phyloP scores from a whole-genome alignment of 1,284 basidiomycete genomes.

The Apiotrichum akiyoshidainum region DNA sequence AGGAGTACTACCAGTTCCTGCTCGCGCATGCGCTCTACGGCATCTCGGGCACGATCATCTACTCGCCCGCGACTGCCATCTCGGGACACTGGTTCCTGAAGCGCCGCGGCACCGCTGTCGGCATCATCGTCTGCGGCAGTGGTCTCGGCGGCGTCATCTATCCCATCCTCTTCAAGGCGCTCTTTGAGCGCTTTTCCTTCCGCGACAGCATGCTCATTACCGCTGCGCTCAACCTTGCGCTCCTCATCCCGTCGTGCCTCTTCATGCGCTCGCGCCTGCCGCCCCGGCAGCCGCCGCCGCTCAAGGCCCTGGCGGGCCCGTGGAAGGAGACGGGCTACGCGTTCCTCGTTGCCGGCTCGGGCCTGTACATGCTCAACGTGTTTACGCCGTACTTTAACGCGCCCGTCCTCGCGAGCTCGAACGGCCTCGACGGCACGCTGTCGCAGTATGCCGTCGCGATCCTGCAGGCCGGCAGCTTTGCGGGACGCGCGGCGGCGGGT shows the following conservation, averaged over 20 bases:
- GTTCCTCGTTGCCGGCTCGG: slow-evolving; percentile 33
- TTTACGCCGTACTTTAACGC: slow-evolving; percentile 41
- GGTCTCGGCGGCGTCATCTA: slow-evolving; percentile 47
- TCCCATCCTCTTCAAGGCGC: slow-evolving; percentile 39
- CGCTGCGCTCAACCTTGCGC: slow-evolving; percentile 22
- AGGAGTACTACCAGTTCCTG: slow-evolving; percentile 47
- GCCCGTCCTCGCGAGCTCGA: slow-evolving; percentile 18
- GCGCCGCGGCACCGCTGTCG: slow-evolving; percentile 41
- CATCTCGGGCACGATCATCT: slow-evolving; percentile 36
- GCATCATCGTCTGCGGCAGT: slow-evolving; percentile 44
- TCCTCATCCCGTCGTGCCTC: slow-evolving; percentile 27
- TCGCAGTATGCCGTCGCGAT: slow-evolving; percentile 25
- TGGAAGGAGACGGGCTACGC: slow-evolving; percentile 35
- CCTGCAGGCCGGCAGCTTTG: slow-evolving; percentile 28
- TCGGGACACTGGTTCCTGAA: slow-evolving; percentile 47
- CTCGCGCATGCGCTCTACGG: slow-evolving; percentile 44
- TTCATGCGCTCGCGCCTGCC: slow-evolving; percentile 26
- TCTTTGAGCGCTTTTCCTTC: slow-evolving; percentile 31
- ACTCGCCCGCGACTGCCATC: slow-evolving; percentile 45
- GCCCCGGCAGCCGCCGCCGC: slow-evolving; percentile 18
- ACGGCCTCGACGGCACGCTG: slow-evolving; percentile 9
- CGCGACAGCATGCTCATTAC: slow-evolving; percentile 26
- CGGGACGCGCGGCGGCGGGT: slow-evolving; percentile 23
- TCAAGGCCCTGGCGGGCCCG: slow-evolving; percentile 18
- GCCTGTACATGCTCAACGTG: slow-evolving; percentile 20